phyloP scores from a whole-genome alignment of 805 yeast species.

The Ogataea pini region DNA sequence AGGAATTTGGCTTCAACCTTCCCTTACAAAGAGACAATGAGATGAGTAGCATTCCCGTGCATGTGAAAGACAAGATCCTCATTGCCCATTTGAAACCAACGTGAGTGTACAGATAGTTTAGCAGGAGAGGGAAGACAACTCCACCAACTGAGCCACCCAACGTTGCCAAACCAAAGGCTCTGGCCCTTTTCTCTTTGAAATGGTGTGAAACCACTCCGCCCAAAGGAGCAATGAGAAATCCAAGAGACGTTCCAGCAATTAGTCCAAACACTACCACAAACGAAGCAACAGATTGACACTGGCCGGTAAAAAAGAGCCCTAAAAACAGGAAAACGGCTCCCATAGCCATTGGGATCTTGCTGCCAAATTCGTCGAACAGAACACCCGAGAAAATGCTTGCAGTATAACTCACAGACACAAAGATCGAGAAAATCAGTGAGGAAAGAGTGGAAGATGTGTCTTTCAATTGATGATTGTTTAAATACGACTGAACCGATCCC shows the following conservation, averaged over 20 bases:
- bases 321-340: slow-evolving; percentile 45
- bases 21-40: slow-evolving; percentile 39
- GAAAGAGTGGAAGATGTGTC: slow-evolving; percentile 46
- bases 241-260: slow-evolving; percentile 43
- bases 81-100: slow-evolving; percentile 66
- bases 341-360: slow-evolving; percentile 40
- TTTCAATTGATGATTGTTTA: slow-evolving; percentile 54
- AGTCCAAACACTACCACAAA: slow-evolving; percentile 44
- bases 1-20: slow-evolving; percentile 28
- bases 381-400: slow-evolving; percentile 57
- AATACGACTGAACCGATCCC: slow-evolving; percentile 64
- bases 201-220: slow-evolving; percentile 48
- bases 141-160: slow-evolving; percentile 73
- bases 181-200: slow-evolving; percentile 44
- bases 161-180: slow-evolving; percentile 33
- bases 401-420: slow-evolving; percentile 48
- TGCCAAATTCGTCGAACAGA: slow-evolving; percentile 56
- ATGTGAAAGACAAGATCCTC: slow-evolving; percentile 46
- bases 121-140: slow-evolving; percentile 55
- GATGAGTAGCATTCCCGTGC: slow-evolving; percentile 18
- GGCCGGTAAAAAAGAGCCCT: slow-evolving; percentile 56
- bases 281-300: slow-evolving; percentile 38
- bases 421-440: slow-evolving; percentile 67
- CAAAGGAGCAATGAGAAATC: slow-evolving; percentile 46
- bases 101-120: slow-evolving; percentile 43